A percentile compares a stretch with the other conserved stretches of the same genome.
phyloP scores from a whole-genome alignment of 805 yeast species.

The Candida verbasci region DNA sequence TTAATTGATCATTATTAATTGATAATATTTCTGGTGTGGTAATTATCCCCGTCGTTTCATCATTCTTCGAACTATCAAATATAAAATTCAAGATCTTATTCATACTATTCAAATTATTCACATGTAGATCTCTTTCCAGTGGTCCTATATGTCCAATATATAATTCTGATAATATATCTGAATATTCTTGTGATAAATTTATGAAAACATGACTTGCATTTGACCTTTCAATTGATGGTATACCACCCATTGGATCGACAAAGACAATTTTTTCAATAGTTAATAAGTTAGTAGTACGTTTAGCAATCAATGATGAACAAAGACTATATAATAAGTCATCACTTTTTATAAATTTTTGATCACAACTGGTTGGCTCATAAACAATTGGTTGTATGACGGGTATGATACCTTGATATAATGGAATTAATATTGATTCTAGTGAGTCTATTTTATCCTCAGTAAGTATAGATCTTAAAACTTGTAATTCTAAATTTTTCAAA shows the following conservation, averaged over 20 bases:
- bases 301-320: constrained; percentile 20
- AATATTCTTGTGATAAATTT: constrained; percentile 77
- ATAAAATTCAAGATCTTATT: constrained; percentile 47
- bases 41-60: constrained; percentile 71
- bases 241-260: constrained; percentile 83
- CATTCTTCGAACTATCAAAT: constrained; percentile 36
- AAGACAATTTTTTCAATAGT: constrained; percentile 78
- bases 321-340: constrained; percentile 23
- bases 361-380: constrained; percentile 27
- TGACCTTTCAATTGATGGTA: constrained; percentile 79
- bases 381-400: constrained; percentile 67
- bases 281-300: constrained; percentile 21
- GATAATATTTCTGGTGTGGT: constrained; percentile 81
- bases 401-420: constrained; percentile 41
- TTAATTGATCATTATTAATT: constrained; percentile 45
- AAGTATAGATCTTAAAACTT: constrained; percentile 25
- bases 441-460: constrained; percentile 15
- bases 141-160: constrained; percentile 52
- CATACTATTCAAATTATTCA: constrained; percentile 67
- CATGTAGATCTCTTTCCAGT: constrained; percentile 47
- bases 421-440: constrained; percentile 32
- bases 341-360: constrained; percentile 22
- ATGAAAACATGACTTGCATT: constrained; percentile 83
- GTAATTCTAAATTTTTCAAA: constrained; percentile 17
- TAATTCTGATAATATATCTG: constrained; percentile 60